Base-by-base conservation (phyloP, 1,284 basidiomycete species). In the Rugosomyces carneus region DNA sequence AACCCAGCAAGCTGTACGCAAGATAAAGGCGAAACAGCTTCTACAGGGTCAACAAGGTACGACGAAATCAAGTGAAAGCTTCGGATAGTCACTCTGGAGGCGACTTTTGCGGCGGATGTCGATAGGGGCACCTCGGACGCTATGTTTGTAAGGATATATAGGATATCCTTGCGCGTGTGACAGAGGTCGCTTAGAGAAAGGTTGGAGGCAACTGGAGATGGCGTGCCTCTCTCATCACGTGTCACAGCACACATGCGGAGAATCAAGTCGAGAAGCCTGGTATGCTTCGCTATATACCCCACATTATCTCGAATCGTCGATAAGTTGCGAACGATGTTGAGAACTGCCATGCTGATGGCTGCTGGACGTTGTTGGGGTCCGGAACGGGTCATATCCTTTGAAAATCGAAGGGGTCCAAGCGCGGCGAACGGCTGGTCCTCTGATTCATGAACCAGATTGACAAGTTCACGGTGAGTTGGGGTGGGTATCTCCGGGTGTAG, bases 311-410 rank as follows among this genome's bases (percentile, higher is more conserved):
- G 69, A 51, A 86, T 70, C 44, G 80, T 70, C 5, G 90, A 81
- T 52, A 96, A 75, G 66, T 96, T 97, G 40, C 92, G 87, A 42
- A 98, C 68, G 54, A 98, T 83, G 59, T 89, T 93, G 39, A 86
- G 63, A 35, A 89, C 73, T 1, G 83, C 70, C 23, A 93, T 72
- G 35, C 94, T 73, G 41, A 84, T 66, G 48, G 87, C 84, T 20
- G 75, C 82, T 23, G 79, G 77, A n/a, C 80, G 77, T 54, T 78
- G 81, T 37, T 71, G 68, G 4, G 76, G 80, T 26, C 77, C 81
- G 20, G 61, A 51, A 23, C 63, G 61, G 29, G 64, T 60, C 49
- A 77, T 71, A 34, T 15, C 31, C 15, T 13, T 34, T 56, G 62
- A 60, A 15, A 74, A 75, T 57, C 77, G 77, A 23, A 62, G 68